Conservation (phyloP, 2,329 filamentous ascomycete genomes). For the Trichoderma lentiforme region DNA sequence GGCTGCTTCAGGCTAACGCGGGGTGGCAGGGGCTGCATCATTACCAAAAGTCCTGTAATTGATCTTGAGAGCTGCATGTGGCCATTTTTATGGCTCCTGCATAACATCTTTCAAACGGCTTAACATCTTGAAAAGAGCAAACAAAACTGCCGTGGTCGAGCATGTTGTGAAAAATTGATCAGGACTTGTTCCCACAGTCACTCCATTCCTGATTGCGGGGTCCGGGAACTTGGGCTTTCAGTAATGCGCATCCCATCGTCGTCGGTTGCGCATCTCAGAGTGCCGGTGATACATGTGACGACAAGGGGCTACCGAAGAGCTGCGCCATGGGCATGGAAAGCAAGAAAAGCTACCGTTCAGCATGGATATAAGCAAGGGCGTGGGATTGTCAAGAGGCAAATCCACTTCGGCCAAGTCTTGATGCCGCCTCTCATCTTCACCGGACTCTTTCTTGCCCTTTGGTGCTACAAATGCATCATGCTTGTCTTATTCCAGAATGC, state of each 20-base stretch:
- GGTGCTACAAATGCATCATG: constrained; percentile 66
- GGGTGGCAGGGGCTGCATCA: constrained; percentile 2
- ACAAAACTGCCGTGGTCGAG: neutral
- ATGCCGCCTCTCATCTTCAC: constrained; percentile 65
- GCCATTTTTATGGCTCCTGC: neutral
- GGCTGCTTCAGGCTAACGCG: constrained; percentile 4
- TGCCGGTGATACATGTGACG: neutral
- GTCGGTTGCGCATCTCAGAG: neutral
- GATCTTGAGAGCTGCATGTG: neutral
- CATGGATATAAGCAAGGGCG: neutral
- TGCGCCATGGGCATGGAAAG: neutral
- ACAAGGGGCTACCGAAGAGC: neutral
- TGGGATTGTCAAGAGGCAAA: constrained; percentile 20
- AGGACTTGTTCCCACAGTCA: neutral
- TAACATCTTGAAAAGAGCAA: neutral
- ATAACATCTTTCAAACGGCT: neutral
- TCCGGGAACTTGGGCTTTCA: constrained; percentile 12
- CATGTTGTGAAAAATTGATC: neutral
- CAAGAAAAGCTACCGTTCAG: neutral
- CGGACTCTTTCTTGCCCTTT: constrained; percentile 63
- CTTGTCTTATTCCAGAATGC: constrained; percentile 76
- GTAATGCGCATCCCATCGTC: neutral
- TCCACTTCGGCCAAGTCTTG: constrained; percentile 42
- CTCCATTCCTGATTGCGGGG: neutral
- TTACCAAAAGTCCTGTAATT: neutral